phyloP scores from a whole-genome alignment of 306 rosid genomes.

The Glycine latifolia region DNA sequence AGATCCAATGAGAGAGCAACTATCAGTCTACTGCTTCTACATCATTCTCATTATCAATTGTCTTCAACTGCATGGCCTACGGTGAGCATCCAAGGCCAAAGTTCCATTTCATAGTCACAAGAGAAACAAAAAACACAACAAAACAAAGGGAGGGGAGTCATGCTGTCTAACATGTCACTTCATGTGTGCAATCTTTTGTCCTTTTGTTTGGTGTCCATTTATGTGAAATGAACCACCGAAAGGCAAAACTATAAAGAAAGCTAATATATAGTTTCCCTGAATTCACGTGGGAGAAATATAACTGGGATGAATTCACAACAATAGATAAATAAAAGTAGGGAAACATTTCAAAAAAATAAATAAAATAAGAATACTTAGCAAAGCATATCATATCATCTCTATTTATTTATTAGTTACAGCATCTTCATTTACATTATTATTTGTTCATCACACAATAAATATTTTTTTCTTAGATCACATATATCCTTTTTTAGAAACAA shows the following conservation, averaged over 20 bases:
- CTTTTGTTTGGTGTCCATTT: conserved; percentile 40
- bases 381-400: conserved; percentile 2
- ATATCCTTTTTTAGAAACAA: too few species aligned
- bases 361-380: background rate
- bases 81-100: conserved; percentile 48
- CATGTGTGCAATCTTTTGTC: conserved; percentile 42
- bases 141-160: conserved; percentile 16
- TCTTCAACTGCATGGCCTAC: conserved; percentile 39
- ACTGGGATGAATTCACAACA: conserved; percentile 29
- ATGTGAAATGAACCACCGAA: conserved; percentile 48
- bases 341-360: background rate
- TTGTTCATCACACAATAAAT: background rate
- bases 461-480: too few species aligned
- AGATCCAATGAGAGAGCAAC: background rate
- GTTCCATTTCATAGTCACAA: conserved; percentile 22
- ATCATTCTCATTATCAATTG: conserved; percentile 28
- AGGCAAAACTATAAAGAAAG: conserved; percentile 24
- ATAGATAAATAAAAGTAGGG: background rate
- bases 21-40: background rate
- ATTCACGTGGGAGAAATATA: background rate
- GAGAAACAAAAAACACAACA: conserved; percentile 36
- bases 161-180: conserved; percentile 39
- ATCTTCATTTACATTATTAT: background rate
- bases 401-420: background rate
- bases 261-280: conserved; percentile 15